Conservation (phyloP, 345 rosid genomes). For the Luvunga scandens region DNA sequence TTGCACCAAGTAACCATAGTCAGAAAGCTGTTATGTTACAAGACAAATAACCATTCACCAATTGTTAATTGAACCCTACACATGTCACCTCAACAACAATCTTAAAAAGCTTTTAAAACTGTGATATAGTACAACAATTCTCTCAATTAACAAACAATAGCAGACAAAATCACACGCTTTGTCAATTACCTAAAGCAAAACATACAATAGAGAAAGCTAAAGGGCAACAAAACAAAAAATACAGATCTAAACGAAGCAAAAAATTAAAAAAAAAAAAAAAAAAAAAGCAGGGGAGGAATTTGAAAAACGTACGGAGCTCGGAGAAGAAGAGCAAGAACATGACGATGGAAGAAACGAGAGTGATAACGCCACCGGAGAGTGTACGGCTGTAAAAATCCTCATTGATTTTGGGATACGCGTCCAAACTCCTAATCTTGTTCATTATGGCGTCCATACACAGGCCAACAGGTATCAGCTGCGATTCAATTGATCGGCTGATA, state of each 20-base stretch:
- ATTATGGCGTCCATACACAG: constrained; percentile 63
- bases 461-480: not conserved
- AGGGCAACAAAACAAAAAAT: not conserved
- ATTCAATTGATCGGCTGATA: not conserved
- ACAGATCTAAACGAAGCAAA: not conserved
- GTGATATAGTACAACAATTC: not conserved
- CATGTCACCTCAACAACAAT: not conserved
- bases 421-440: constrained; percentile 75
- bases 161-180: not conserved
- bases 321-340: constrained; percentile 96
- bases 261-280: not conserved
- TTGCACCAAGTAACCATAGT: not conserved
- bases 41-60: not conserved
- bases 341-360: constrained; percentile 78
- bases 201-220: not conserved
- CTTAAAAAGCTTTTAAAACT: not conserved
- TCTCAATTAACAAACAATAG: not conserved
- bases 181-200: too few species aligned
- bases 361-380: constrained; percentile 89
- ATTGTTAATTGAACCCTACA: not conserved
- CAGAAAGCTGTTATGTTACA: too few species aligned
- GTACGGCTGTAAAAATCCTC: constrained; percentile 98
- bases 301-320: constrained; percentile 64
- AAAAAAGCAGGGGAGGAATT: not conserved
- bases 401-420: constrained; percentile 93